Evolutionary conservation across 2,329 filamentous ascomycete species (phyloP), one percentile per base, ranked within the genome.

Genomic region (Trichoderma hamatum): DNA sequence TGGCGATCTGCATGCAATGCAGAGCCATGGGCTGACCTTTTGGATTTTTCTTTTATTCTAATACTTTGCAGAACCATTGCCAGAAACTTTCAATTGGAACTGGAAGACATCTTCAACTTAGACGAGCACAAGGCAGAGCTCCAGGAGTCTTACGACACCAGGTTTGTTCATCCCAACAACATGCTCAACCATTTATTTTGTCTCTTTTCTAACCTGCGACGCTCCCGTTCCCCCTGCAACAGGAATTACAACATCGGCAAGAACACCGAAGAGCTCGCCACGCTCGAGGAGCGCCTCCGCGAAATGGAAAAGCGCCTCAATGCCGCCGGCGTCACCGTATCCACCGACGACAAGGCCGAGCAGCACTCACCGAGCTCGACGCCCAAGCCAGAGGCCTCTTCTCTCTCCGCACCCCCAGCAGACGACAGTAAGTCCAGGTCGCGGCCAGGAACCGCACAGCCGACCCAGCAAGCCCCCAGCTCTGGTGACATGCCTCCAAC

Each of bases 31-130:
- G 34, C 36, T 58, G 52, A 58, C 14, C 4, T 14, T n/a, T 14
- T 46, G 7, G 3, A 6, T 10, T 28, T 58, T 54, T 39, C 30
- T 51, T 56, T 19, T 32, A 49, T 56, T 14, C 19, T 59, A 36
- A 30, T 58, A 21, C 36, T 11, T 66, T 72, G 58, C 80, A 97
- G 94, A 72, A 96, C 92, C 71, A 89, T 97, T 80, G 94, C 94
- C 66, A 91, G 89, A 75, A 93, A 91, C 77, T 97, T 97, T 82
- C 95, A 93, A 70, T 85, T 89, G 55, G 92, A 95, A 78, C 85
- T 97, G 71, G 92, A 95, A 84, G 91, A 93, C 78, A 91, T 96
- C 74, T 97, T 97, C 84, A 91, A 92, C 76, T 90, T 97, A 77
- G 92, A 96, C 74, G 91, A 89, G 80, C 90, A 90, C 74, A 78